Percentiles rank a stretch among this genome's conserved stretches.
These are phyloP conservation scores for Suhomyces bokatorum DNA, from an alignment of 1,139 yeast species.

Conservation along the genomic window DNA sequence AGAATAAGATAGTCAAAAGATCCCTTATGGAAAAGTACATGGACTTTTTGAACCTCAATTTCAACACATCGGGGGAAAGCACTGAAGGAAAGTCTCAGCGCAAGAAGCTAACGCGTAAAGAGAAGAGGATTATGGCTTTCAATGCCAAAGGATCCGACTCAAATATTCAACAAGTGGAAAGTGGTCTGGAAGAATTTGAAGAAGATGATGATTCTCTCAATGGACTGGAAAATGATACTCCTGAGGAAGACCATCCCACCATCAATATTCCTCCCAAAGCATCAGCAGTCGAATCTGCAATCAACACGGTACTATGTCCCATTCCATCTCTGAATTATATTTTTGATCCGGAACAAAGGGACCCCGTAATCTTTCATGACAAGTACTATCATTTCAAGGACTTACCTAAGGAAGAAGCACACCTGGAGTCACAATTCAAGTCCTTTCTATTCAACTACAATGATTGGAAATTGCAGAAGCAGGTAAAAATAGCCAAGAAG, in stretches of 20 bases:
- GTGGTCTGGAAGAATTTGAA: conserved; percentile 5
- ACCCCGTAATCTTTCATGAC: conserved; percentile 74
- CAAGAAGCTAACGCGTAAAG: conserved; percentile 23
- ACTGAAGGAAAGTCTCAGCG: conserved; percentile 6
- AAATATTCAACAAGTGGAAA: background rate
- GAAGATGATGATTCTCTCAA: conserved; percentile 9
- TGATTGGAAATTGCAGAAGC: conserved; percentile 28
- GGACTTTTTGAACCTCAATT: conserved; percentile 24
- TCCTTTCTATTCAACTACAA: conserved; percentile 19
- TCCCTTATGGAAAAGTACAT: conserved; percentile 16
- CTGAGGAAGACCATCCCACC: conserved; percentile 1
- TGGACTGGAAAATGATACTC: conserved; percentile 4
- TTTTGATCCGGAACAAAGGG: conserved; percentile 44
- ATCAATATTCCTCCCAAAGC: conserved; percentile 46
- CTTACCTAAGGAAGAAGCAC: conserved; percentile 44
- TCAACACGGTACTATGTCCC: conserved; percentile 44
- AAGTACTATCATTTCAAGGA: conserved; percentile 65
- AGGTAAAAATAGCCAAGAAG: conserved; percentile 28
- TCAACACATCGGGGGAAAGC: conserved; percentile 8
- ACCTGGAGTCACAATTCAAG: conserved; percentile 7
- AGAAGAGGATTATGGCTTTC: conserved; percentile 26
- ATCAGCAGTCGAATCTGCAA: conserved; percentile 46
- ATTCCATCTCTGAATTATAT: conserved; percentile 39
- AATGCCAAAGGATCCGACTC: conserved; percentile 26
- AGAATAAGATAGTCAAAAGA: conserved; percentile 6